Conservation (phyloP, 306 rosid species). For the Acmispon strigosus region DNA sequence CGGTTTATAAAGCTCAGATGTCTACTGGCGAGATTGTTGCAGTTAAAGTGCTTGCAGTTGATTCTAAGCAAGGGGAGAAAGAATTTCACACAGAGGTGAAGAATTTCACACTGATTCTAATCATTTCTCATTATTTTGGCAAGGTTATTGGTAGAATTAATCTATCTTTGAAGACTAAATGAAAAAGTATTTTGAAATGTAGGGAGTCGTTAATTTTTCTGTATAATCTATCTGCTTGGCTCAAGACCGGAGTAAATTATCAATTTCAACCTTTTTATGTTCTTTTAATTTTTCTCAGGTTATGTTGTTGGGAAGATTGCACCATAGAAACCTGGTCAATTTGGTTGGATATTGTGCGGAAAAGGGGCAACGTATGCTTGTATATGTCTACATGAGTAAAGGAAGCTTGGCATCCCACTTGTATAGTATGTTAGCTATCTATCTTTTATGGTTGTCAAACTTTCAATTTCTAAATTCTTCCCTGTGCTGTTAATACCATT, state of each 20-base stretch:
- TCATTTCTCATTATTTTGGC: neutral
- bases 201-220: neutral
- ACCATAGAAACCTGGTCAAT: slow-evolving; percentile 91
- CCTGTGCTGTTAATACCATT: neutral
- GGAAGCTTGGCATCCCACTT: slow-evolving; percentile 96
- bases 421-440: slow-evolving; percentile 54
- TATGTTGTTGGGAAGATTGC: slow-evolving; percentile 89
- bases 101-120: no score
- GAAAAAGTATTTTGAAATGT: neutral
- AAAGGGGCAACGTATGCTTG: slow-evolving; percentile 83
- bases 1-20: slow-evolving; percentile 97
- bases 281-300: slow-evolving; percentile 48
- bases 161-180: neutral
- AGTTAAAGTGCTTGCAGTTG: slow-evolving; percentile 89
- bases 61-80: slow-evolving; percentile 97
- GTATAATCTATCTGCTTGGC: neutral
- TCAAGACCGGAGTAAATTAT: neutral
- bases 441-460: neutral
- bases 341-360: slow-evolving; percentile 94
- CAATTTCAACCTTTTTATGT: slow-evolving; percentile 4
- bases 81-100: slow-evolving; percentile 96
- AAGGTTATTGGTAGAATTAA: neutral
- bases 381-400: slow-evolving; percentile 87
- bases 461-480: neutral
- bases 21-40: slow-evolving; percentile 86